A percentile compares a stretch with the other conserved stretches of the same genome.
phyloP scores from a whole-genome alignment of 257 asterid species.

The Prunella vulgaris region DNA sequence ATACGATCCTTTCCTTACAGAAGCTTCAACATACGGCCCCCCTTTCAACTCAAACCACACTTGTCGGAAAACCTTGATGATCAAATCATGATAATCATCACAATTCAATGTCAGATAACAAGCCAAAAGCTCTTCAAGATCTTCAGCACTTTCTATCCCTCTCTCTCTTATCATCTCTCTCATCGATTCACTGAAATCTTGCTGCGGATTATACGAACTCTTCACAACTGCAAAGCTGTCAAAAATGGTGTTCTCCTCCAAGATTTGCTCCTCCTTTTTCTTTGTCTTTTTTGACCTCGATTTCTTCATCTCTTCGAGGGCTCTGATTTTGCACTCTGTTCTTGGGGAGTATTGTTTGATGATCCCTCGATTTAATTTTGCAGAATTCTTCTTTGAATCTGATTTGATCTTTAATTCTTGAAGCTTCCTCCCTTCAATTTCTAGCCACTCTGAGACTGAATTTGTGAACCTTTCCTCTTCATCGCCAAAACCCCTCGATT shows the following conservation, averaged over 20 bases:
- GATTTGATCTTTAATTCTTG: conserved; percentile 20
- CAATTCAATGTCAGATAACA: conserved; percentile 66
- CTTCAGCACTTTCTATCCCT: conserved; percentile 45
- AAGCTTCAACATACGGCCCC: conserved; percentile 18
- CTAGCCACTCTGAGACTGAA: conserved; percentile 3
- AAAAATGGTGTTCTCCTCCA: conserved; percentile 26
- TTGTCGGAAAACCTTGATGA: conserved; percentile 64
- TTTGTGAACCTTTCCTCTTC: background rate
- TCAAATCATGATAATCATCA: conserved; percentile 62
- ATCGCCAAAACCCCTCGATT: too few species aligned
- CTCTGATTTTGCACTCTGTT: conserved; percentile 63
- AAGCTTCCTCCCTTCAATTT: conserved; percentile 14
- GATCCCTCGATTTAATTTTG: conserved; percentile 14
- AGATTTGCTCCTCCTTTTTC: conserved; percentile 25
- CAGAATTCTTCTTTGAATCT: conserved; percentile 20
- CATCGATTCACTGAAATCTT: conserved; percentile 86
- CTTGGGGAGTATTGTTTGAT: conserved; percentile 41
- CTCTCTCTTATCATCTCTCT: conserved; percentile 74
- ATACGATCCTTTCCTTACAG: conserved; percentile 15
- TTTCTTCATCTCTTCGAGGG: conserved; percentile 58
- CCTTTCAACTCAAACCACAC: conserved; percentile 67
- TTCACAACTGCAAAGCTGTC: conserved; percentile 66
- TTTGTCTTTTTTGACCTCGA: conserved; percentile 38
- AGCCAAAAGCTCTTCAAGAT: conserved; percentile 76
- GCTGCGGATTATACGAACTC: conserved; percentile 54